A percentile compares a stretch with the other conserved stretches of the same genome.
Evolutionary conservation across 805 yeast species (phyloP).

Genomic region (Jamesozyma jinghongensis): DNA sequence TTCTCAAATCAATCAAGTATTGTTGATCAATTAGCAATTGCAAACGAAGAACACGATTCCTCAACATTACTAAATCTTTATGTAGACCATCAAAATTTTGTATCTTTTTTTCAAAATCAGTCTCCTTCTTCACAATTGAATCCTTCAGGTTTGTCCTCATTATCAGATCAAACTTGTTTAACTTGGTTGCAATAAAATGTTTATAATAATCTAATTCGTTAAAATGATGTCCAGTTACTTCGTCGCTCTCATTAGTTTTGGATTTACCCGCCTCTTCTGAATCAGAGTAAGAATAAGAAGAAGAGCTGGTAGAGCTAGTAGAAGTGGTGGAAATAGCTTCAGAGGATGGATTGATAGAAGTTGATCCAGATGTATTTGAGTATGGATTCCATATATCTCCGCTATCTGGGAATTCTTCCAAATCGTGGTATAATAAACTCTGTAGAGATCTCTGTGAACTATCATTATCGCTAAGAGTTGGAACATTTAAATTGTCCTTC

Average conservation of each 20-base stretch:
- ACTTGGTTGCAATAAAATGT: slow-evolving; percentile 16
- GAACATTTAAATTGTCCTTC: not conserved
- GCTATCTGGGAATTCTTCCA: slow-evolving; percentile 7
- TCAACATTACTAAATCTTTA: slow-evolving; percentile 24
- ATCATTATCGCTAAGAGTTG: not conserved
- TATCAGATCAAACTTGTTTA: slow-evolving; percentile 19
- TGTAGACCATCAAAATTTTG: slow-evolving; percentile 21
- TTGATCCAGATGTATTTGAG: too few relatives aligned
- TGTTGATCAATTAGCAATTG: slow-evolving; percentile 22
- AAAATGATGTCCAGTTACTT: not conserved
- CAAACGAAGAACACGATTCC: slow-evolving; percentile 17
- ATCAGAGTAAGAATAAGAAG: slow-evolving; percentile 8
- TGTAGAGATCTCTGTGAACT: slow-evolving; percentile 16
- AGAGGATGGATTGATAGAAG: not conserved
- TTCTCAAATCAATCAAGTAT: slow-evolving; percentile 23
- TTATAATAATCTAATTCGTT: slow-evolving; percentile 18
- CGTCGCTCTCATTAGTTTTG: not conserved
- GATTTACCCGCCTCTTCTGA: slow-evolving; percentile 2
- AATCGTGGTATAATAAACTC: slow-evolving; percentile 16
- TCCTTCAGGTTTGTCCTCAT: slow-evolving; percentile 18
- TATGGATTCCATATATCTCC: too few relatives aligned
- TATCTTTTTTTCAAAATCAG: slow-evolving; percentile 21
- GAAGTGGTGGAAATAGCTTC: slow-evolving; percentile 1
- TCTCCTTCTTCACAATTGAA: slow-evolving; percentile 22
- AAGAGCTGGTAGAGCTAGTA: not conserved